Evolutionary conservation across 2,329 filamentous ascomycete genomes (phyloP).

Genomic region (Ophiosphaerella korrae): DNA sequence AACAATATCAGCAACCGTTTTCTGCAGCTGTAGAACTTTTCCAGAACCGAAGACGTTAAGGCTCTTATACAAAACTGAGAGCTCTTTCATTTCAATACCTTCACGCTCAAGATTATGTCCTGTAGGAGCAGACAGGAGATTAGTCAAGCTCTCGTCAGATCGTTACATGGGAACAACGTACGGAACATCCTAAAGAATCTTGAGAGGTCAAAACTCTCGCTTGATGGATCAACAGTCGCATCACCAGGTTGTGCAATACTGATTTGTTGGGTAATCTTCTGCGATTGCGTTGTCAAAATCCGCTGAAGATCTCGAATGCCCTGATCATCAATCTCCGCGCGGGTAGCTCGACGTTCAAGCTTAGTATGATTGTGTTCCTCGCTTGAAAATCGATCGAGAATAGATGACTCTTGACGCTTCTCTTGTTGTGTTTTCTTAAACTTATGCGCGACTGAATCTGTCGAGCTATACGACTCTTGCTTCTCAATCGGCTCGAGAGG

Average conservation of each 20-base stretch:
- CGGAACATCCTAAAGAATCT: conserved; percentile 58
- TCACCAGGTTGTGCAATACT: conserved; percentile 46
- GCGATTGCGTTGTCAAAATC: conserved; percentile 32
- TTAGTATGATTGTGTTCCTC: conserved; percentile 5
- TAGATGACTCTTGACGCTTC: conserved; percentile 10
- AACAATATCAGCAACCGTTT: conserved; percentile 66
- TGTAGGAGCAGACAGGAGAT: not conserved
- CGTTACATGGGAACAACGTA: not conserved
- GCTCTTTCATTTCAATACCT: conserved; percentile 58
- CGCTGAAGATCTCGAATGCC: conserved; percentile 33
- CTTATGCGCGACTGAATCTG: conserved; percentile 26
- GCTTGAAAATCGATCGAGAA: conserved; percentile 2
- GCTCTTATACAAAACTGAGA: conserved; percentile 68
- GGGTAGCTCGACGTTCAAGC: conserved; percentile 21
- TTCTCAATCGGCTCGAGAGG: conserved; percentile 15
- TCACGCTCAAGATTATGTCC: conserved; percentile 60
- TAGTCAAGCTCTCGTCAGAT: not conserved
- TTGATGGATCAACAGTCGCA: conserved; percentile 58
- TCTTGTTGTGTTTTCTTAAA: conserved; percentile 11
- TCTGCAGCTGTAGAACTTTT: conserved; percentile 69
- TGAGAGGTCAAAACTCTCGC: conserved; percentile 58
- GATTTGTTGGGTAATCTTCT: conserved; percentile 22
- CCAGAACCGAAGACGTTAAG: conserved; percentile 71
- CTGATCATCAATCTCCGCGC: conserved; percentile 29
- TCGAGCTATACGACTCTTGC: conserved; percentile 15